Conservation (phyloP, 2,329 filamentous ascomycete species). For the Stachybotrys chartarum region DNA sequence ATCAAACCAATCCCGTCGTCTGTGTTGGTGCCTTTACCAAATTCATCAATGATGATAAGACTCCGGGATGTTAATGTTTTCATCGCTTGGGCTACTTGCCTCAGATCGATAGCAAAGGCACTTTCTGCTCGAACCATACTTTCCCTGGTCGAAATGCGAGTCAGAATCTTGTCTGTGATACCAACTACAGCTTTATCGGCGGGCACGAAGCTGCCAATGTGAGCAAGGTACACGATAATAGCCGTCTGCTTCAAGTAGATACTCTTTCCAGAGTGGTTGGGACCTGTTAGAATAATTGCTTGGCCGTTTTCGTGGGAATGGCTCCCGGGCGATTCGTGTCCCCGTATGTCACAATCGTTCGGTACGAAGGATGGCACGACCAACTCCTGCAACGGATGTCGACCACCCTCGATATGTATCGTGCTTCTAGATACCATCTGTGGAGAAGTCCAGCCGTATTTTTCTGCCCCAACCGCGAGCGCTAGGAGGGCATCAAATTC, state of each 20-base stretch:
- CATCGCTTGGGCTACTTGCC: constrained; percentile 74
- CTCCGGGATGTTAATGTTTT: constrained; percentile 69
- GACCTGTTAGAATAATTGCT: constrained; percentile 78
- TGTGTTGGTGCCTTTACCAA: constrained; percentile 59
- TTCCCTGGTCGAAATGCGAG: constrained; percentile 70
- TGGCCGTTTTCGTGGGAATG: constrained; percentile 26
- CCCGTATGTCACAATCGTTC: constrained; percentile 56
- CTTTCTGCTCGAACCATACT: constrained; percentile 53
- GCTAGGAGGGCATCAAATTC: constrained; percentile 83
- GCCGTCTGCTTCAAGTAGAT: constrained; percentile 92
- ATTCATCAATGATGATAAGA: constrained; percentile 87
- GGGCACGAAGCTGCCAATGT: constrained; percentile 88
- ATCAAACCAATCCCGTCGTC: constrained; percentile 53
- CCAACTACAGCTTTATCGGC: constrained; percentile 71
- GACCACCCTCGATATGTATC: constrained; percentile 68
- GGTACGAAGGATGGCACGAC: constrained; percentile 74
- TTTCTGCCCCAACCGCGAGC: constrained; percentile 66
- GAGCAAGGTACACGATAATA: constrained; percentile 84
- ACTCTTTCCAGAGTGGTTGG: constrained; percentile 96
- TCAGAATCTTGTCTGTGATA: constrained; percentile 87
- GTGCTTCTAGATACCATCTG: constrained; percentile 62
- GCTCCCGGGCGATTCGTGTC: not conserved
- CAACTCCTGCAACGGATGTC: constrained; percentile 82
- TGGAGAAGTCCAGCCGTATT: constrained; percentile 66
- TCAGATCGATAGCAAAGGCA: constrained; percentile 70